Percentiles rank a stretch among this genome's conserved stretches.
These are phyloP conservation scores for Aspergillus ibericus DNA, from an alignment of 2,329 filamentous ascomycete genomes.

Conservation along the genomic window DNA sequence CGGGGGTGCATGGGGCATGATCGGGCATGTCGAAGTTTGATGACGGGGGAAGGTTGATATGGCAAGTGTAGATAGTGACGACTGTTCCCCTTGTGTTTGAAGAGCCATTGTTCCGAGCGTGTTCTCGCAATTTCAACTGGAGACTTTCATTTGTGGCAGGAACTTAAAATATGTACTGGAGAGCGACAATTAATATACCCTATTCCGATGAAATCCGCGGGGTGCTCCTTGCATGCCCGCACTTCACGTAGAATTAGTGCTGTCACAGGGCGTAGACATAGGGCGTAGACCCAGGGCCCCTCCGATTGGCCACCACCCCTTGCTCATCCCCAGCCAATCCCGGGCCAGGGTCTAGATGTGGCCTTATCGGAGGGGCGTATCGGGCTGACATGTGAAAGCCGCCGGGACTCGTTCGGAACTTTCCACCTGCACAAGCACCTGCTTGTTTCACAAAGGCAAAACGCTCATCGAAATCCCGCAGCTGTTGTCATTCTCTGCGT, in stretches of 20 bases:
- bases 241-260: background rate
- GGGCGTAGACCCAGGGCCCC: no score
- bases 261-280: background rate
- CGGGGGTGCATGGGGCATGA: constrained; percentile 3
- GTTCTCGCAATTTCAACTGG: background rate
- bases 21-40: background rate
- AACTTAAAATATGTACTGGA: background rate
- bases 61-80: background rate
- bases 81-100: background rate
- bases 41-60: background rate
- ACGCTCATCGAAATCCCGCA: background rate
- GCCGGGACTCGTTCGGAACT: background rate
- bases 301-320: no score
- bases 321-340: no score
- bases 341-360: background rate
- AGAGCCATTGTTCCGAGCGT: background rate
- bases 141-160: background rate
- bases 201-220: background rate
- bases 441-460: background rate
- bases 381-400: constrained; percentile 1
- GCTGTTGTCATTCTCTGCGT: background rate
- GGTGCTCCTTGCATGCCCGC: background rate
- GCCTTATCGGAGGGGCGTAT: background rate
- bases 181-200: background rate
- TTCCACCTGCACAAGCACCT: background rate